Evolutionary conservation across 1,284 basidiomycete species (phyloP).

Genomic region (Phaffia rhodozyma): DNA sequence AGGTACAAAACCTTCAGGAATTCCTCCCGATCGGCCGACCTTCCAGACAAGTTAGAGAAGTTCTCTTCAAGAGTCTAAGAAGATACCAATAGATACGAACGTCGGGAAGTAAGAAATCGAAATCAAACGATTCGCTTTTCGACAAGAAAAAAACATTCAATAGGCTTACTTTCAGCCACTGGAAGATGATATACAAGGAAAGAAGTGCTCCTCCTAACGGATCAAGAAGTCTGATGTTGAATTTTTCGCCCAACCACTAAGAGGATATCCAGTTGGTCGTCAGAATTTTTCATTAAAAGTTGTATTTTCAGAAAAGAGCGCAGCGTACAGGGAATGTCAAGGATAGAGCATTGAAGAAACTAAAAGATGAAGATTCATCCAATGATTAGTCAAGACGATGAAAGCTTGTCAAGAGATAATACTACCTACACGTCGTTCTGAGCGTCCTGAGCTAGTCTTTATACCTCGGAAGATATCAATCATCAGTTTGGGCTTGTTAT

Average conservation of each 20-base stretch:
- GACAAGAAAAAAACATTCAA: background rate
- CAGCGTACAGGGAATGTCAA: slow-evolving; percentile 41
- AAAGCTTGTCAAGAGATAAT: background rate
- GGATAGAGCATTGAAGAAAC: slow-evolving; percentile 44
- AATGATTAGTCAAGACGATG: background rate
- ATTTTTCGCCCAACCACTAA: slow-evolving; percentile 30
- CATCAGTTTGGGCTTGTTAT: background rate
- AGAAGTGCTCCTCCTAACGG: slow-evolving; percentile 40
- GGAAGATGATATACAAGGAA: slow-evolving; percentile 38
- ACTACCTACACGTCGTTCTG: slow-evolving; percentile 38
- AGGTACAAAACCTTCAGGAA: slow-evolving; percentile 39
- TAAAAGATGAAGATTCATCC: slow-evolving; percentile 12
- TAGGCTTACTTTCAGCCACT: slow-evolving; percentile 26
- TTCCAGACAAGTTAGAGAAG: slow-evolving; percentile 27
- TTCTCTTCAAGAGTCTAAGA: slow-evolving; percentile 25
- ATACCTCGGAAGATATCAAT: slow-evolving; percentile 19
- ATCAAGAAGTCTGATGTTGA: slow-evolving; percentile 34
- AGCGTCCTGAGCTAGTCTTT: slow-evolving; percentile 39
- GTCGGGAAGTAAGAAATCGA: slow-evolving; percentile 16
- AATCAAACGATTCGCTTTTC: background rate
- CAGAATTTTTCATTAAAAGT: background rate
- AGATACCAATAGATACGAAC: background rate
- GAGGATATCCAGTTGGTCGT: slow-evolving; percentile 1
- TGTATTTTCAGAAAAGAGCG: slow-evolving; percentile 21
- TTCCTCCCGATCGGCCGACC: slow-evolving; percentile 28